phyloP scores from a whole-genome alignment of 495 filamentous ascomycete genomes.

The Opeltia flavorubescens region DNA sequence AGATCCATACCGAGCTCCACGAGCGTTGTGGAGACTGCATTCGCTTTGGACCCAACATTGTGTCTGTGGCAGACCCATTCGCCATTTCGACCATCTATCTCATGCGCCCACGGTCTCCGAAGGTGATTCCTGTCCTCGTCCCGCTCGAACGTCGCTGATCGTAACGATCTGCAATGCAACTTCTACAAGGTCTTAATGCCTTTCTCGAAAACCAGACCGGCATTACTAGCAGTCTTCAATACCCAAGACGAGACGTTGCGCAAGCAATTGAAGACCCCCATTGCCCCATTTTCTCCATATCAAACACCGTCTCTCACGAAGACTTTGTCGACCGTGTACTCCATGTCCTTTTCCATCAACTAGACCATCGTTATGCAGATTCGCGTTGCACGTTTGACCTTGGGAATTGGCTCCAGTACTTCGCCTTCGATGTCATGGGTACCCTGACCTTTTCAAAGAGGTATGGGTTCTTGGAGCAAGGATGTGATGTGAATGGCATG shows the following conservation, averaged over 20 bases:
- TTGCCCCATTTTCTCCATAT: slow-evolving; percentile 30
- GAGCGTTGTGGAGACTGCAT: slow-evolving; percentile 37
- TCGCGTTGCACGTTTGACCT: slow-evolving; percentile 17
- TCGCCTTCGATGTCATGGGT: slow-evolving; percentile 33
- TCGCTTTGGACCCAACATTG: slow-evolving; percentile 38
- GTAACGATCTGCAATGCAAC: neutral
- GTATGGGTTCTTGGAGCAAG: slow-evolving; percentile 27
- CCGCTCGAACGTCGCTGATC: neutral
- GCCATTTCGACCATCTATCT: slow-evolving; percentile 29
- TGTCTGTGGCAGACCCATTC: slow-evolving; percentile 33
- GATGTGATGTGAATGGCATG: slow-evolving; percentile 22
- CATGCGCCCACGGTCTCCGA: slow-evolving; percentile 11
- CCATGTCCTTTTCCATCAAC: slow-evolving; percentile 14
- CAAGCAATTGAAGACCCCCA: slow-evolving; percentile 23
- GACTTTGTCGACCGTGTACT: slow-evolving; percentile 2
- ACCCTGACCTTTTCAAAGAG: slow-evolving; percentile 25
- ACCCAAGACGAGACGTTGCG: slow-evolving; percentile 31
- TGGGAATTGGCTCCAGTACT: slow-evolving; percentile 30
- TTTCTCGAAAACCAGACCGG: neutral
- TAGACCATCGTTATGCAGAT: slow-evolving; percentile 6
- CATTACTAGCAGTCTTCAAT: slow-evolving; percentile 23
- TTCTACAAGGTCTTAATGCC: neutral
- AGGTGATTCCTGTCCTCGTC: slow-evolving; percentile 11
- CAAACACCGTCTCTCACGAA: slow-evolving; percentile 12
- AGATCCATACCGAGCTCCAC: slow-evolving; percentile 23